Percentiles rank a stretch among this genome's conserved stretches.
Conservation (phyloP, 129 eudicot genomes). For the Centella asiatica region DNA sequence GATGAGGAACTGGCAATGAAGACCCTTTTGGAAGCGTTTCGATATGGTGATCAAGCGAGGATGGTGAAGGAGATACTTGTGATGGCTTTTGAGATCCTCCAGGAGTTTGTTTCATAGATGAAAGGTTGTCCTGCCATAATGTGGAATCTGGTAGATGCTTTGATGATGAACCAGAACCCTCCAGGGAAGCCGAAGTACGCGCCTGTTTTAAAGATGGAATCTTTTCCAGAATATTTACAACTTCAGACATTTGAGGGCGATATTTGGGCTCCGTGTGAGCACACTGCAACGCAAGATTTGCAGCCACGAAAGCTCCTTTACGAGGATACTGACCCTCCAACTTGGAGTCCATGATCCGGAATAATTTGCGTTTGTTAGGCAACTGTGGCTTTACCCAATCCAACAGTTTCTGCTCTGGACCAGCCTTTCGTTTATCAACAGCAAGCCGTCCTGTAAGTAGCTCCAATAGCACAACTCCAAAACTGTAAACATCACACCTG, state of each 20-base stretch:
- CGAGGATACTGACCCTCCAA: conserved; percentile 38
- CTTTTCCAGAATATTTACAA: conserved; percentile 31
- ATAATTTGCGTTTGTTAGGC: conserved; percentile 23
- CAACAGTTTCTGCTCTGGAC: conserved; percentile 42
- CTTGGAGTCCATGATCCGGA: conserved; percentile 38
- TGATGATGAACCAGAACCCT: not conserved
- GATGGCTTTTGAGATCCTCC: conserved; percentile 18
- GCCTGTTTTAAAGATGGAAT: conserved; percentile 16
- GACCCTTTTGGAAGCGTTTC: not conserved
- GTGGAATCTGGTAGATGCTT: not conserved
- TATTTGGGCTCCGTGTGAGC: conserved; percentile 24
- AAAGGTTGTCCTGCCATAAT: not conserved
- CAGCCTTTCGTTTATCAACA: conserved; percentile 25
- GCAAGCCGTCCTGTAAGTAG: conserved; percentile 50
- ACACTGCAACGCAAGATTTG: conserved; percentile 39
- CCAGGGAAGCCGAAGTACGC: not conserved
- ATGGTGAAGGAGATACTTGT: not conserved
- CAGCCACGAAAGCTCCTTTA: conserved; percentile 29
- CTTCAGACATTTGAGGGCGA: conserved; percentile 38
- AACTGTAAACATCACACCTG: conserved; percentile 62
- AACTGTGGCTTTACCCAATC: conserved; percentile 49
- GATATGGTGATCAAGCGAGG: not conserved
- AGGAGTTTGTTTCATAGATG: conserved; percentile 4
- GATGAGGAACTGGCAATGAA: conserved; percentile 2
- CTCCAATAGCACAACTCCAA: conserved; percentile 60